These are phyloP conservation scores for Fusarium hainanense DNA, from an alignment of 2,329 filamentous ascomycete species.

Conservation along the genomic window DNA sequence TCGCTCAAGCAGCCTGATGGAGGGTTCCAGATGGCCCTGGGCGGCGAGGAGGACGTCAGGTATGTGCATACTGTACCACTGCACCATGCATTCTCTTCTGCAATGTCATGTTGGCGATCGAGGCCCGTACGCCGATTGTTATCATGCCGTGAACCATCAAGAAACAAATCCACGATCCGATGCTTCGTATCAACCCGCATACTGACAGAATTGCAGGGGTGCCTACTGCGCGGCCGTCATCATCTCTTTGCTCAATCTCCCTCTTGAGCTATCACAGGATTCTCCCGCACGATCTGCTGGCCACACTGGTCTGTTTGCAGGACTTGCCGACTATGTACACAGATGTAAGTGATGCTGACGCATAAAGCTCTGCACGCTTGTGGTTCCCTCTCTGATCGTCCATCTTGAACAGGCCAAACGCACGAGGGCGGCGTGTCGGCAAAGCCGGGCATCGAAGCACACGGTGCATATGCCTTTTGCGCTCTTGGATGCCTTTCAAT, in stretches of 20 bases:
- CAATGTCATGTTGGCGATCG: constrained; percentile 21
- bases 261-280: constrained; percentile 79
- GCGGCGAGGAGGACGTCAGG: constrained; percentile 93
- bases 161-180: constrained; percentile 2
- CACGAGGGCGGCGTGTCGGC: constrained; percentile 94
- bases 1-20: constrained; percentile 86
- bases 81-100: not conserved
- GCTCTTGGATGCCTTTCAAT: constrained; percentile 90
- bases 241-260: constrained; percentile 84
- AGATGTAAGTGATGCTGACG: constrained; percentile 71
- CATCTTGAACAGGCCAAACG: constrained; percentile 74
- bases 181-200: constrained; percentile 6
- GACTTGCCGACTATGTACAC: constrained; percentile 82
- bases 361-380: constrained; percentile 25
- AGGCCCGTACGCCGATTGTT: constrained; percentile 28
- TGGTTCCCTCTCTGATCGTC: constrained; percentile 33
- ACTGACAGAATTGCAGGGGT: constrained; percentile 65
- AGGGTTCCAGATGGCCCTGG: constrained; percentile 87
- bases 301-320: constrained; percentile 72
- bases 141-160: constrained; percentile 13
- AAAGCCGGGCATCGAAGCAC: constrained; percentile 87
- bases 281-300: constrained; percentile 74
- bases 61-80: constrained; percentile 54
- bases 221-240: constrained; percentile 92
- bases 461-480: constrained; percentile 97